phyloP scores from a whole-genome alignment of 179 eudicot genomes.

The Sideroxylon spinosum region DNA sequence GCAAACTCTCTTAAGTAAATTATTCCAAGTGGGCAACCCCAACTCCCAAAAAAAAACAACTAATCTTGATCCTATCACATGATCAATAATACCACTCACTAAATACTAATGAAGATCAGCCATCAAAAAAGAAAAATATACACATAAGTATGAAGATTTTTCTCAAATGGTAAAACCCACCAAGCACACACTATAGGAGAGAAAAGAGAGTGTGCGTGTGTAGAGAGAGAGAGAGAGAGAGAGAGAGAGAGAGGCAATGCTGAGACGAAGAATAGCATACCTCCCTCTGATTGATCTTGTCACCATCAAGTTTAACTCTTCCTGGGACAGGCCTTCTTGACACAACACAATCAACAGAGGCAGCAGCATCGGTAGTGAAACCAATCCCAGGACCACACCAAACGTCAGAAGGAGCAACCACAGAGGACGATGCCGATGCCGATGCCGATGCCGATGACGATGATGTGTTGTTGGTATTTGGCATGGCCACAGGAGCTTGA shows the following conservation, averaged over 20 bases:
- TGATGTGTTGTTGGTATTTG: conserved; percentile 7
- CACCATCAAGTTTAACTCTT: conserved; percentile 56
- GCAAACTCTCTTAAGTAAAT: not conserved
- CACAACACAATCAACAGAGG: conserved; percentile 66
- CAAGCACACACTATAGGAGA: not conserved
- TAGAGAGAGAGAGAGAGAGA: not conserved
- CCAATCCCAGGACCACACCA: conserved; percentile 89
- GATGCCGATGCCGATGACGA: conserved; percentile 20
- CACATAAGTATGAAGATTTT: not conserved
- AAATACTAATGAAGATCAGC: not conserved
- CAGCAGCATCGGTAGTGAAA: conserved; percentile 43
- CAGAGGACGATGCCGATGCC: conserved; percentile 14
- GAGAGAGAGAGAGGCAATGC: not conserved
- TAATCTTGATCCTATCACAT: not conserved
- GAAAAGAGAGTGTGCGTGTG: not conserved
- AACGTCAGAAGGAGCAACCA: conserved; percentile 54
- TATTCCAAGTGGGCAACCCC: not conserved
- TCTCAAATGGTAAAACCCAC: not conserved
- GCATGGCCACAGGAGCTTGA: conserved; percentile 20
- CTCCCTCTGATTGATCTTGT: conserved; percentile 54
- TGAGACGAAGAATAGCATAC: conserved; percentile 36
- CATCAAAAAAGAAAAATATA: not conserved
- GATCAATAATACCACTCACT: not conserved
- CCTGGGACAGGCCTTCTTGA: conserved; percentile 42
- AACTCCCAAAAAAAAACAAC: not conserved